Evolutionary conservation across 306 rosid species (phyloP).

Genomic region (Vachellia pachyceras): DNA sequence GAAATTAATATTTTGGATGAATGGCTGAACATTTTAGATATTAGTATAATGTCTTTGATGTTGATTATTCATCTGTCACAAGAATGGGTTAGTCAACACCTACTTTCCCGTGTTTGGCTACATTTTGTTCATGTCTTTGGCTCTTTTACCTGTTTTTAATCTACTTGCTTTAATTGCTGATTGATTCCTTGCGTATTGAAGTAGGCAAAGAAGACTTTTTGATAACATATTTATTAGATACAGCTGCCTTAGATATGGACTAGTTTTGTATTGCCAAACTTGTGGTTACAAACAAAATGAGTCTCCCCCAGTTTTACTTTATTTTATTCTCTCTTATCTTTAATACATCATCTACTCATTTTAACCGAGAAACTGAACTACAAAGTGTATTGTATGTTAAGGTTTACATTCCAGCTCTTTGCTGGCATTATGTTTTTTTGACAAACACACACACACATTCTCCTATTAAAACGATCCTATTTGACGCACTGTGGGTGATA

Average conservation of each 20-base stretch:
- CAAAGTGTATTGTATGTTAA: no score
- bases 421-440: no score
- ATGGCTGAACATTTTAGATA: not conserved
- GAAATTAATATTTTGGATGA: not conserved
- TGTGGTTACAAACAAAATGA: not conserved
- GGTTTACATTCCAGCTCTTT: not conserved
- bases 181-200: slow-evolving; percentile 36
- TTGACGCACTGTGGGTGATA: no score
- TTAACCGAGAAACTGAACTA: no score
- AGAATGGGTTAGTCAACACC: slow-evolving; percentile 33
- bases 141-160: slow-evolving; percentile 14
- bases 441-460: no score
- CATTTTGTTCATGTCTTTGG: slow-evolving; percentile 2
- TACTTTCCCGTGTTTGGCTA: not conserved
- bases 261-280: not conserved
- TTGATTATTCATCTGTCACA: slow-evolving; percentile 33
- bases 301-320: not conserved
- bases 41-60: not conserved
- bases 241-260: not conserved
- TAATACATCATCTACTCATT: no score
- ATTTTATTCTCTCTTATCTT: no score
- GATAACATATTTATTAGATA: not conserved
- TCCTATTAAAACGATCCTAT: no score
- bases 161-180: not conserved
- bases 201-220: slow-evolving; percentile 12